A percentile compares a stretch with the other conserved stretches of the same genome.
These are phyloP conservation scores for Naganishia friedmannii DNA, from an alignment of 768 basidiomycete genomes.

Conservation along the genomic window DNA sequence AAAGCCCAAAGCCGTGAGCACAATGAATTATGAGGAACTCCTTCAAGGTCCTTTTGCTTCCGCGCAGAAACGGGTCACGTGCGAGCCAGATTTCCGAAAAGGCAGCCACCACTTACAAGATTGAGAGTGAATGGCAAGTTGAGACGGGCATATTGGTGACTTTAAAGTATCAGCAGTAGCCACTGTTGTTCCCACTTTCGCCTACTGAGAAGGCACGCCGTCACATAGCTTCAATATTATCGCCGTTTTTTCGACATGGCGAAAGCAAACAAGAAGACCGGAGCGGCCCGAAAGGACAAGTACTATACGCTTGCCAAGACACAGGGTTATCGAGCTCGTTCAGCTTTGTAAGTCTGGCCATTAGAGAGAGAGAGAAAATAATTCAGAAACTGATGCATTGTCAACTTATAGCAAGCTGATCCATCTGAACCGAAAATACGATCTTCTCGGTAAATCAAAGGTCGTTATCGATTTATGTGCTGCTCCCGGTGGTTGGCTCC, in stretches of 20 bases:
- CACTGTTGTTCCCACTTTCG: background rate
- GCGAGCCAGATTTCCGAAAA: conserved; percentile 6
- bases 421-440: conserved; percentile 96
- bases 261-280: conserved; percentile 52
- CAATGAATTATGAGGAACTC: too few species aligned
- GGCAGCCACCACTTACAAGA: background rate
- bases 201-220: background rate
- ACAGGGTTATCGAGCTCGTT: conserved; percentile 98
- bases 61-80: background rate
- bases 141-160: background rate
- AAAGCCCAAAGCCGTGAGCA: too few species aligned
- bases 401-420: conserved; percentile 69
- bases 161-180: background rate
- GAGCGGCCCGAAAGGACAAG: conserved; percentile 91
- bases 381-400: background rate
- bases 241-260: conserved; percentile 39
- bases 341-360: conserved; percentile 59
- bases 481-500: conserved; percentile 97
- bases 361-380: background rate
- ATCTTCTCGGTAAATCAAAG: conserved; percentile 74
- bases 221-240: background rate
- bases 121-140: background rate
- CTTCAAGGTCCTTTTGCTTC: too few species aligned
- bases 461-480: conserved; percentile 98
- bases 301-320: conserved; percentile 98